phyloP scores from a whole-genome alignment of 306 rosid genomes.

The Lagenaria siceraria region DNA sequence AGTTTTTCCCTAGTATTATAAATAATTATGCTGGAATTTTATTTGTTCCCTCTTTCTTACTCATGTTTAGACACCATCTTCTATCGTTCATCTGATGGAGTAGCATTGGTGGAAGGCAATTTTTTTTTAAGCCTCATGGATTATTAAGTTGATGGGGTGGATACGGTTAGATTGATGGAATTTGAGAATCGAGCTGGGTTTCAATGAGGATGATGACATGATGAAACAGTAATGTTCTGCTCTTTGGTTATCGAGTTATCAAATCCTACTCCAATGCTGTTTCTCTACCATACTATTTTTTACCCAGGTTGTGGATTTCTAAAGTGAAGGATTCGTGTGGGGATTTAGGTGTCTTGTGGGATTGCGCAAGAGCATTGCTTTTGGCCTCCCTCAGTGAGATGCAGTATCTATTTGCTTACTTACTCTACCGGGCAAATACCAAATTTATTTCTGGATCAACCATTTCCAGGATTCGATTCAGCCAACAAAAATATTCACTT shows the following conservation, averaged over 20 bases:
- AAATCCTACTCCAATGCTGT: too few species aligned
- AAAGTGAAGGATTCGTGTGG: too few species aligned
- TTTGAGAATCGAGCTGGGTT: conserved; percentile 32
- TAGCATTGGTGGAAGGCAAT: conserved; percentile 24
- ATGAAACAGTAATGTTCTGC: conserved; percentile 48
- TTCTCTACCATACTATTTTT: too few species aligned
- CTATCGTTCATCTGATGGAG: conserved; percentile 15
- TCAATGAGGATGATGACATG: conserved; percentile 45
- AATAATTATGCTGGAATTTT: too few species aligned
- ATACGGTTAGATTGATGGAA: conserved; percentile 34
- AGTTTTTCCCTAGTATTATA: too few species aligned
- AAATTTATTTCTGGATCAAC: background rate
- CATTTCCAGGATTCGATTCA: background rate
- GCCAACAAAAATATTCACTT: too few species aligned
- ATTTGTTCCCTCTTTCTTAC: background rate
- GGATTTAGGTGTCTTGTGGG: too few species aligned
- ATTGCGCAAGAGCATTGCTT: too few species aligned
- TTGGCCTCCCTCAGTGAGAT: too few species aligned
- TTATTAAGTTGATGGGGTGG: conserved; percentile 57
- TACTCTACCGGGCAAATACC: background rate
- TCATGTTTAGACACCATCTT: background rate
- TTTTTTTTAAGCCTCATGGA: conserved; percentile 39
- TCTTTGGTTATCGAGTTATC: background rate
- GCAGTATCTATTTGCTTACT: background rate
- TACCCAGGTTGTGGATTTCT: too few species aligned